Base-by-base conservation (phyloP, 192 early-diverging fungal genomes). In the Kickxella alabastrina region DNA sequence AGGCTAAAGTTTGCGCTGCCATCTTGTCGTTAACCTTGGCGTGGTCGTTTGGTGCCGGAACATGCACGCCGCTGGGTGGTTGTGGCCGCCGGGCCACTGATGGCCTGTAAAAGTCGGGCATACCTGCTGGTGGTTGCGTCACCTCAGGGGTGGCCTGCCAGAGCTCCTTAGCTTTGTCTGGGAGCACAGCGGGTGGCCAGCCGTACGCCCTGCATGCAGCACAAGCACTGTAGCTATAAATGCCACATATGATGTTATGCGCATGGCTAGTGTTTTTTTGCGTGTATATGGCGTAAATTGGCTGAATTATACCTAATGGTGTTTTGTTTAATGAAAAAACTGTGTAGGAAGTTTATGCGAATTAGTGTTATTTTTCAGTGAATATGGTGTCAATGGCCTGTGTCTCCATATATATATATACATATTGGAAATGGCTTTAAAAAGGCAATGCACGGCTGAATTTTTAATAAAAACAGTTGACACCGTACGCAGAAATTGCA, bases 61-160 rank as follows among this genome's bases (percentile, higher is more conserved):
- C 43, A 29, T 75, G 60, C 24, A 41, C 60, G 14, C 65, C 65
- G 57, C 60, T 68, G 22, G 71, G 71, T 21, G 71, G 57, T 56
- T 75, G 71, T 14, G 71, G 52, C 3, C 29, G 56, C 29, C 65
- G 59, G 6, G 43, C 36, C 6, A 41, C 52, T 5, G 46, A 39
- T 21, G 37, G 42, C 10, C 48, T 25, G 24, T 54, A 65, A 8
- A 38, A 24, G 17, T 26, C 13, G 3, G 68, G 56, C 10, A 71
- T 43, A 1, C 68, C 61, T 10, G 60, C 60, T 1, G 68, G 68
- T 4, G 52, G 45, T 17, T 13, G 35, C 1, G 55, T 49, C 5
- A 23, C 39, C 21, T 57, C 65, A 15, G 65, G 43, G 13, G 71
- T 75, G 35, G 18, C 59, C 29, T 56, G 28, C 71, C 65, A 68